Evolutionary conservation across 202 grass and related monocot species (phyloP).

Genomic region (Saccharum hybrid): DNA sequence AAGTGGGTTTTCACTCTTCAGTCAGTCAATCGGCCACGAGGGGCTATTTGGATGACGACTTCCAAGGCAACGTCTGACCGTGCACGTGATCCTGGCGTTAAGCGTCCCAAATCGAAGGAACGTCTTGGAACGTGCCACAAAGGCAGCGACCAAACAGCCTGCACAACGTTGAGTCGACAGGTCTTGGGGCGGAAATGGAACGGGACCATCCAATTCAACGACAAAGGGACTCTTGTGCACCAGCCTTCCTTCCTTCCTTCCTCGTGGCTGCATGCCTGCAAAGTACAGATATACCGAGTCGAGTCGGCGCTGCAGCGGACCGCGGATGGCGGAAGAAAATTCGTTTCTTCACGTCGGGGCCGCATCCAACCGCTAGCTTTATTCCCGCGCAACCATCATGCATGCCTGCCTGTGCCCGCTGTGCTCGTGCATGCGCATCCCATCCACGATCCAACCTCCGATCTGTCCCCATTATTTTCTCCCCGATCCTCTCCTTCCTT

Average conservation of each 20-base stretch:
- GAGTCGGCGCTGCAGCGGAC: not conserved
- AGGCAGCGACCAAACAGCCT: no score
- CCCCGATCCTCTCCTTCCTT: not conserved
- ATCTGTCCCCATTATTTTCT: not conserved
- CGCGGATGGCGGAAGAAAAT: slow-evolving; percentile 11
- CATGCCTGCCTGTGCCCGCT: slow-evolving; percentile 23
- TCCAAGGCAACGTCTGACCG: no score
- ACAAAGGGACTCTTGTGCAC: not conserved
- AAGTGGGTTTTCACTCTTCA: no score
- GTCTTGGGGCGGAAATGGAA: no score
- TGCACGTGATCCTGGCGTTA: no score
- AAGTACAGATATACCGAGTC: no score
- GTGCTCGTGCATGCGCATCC: slow-evolving; percentile 15
- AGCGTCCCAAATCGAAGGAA: no score
- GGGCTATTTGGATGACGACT: no score
- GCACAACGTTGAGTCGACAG: no score
- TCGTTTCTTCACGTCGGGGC: slow-evolving; percentile 42
- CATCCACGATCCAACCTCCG: not conserved
- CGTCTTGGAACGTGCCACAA: no score
- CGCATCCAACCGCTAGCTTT: slow-evolving; percentile 41
- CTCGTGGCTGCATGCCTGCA: not conserved
- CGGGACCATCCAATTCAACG: not conserved
- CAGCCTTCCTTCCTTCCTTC: no score
- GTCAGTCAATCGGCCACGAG: no score
- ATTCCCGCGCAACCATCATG: slow-evolving; percentile 27